Conservation (phyloP, 2,329 filamentous ascomycete genomes). For the Clonostachys chloroleuca region DNA sequence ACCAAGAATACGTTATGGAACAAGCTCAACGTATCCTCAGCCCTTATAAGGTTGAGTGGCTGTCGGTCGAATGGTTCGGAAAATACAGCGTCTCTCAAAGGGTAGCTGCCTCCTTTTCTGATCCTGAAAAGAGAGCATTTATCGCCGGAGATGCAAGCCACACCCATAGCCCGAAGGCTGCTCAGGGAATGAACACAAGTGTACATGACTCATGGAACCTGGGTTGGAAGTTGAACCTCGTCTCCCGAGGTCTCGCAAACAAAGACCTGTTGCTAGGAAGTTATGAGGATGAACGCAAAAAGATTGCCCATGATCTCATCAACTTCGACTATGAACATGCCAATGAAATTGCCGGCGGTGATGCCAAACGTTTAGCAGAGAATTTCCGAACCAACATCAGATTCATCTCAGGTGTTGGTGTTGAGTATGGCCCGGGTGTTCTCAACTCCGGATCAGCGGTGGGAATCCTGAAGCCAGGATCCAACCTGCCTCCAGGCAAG, state of each 20-base stretch:
- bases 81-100: conserved; percentile 69
- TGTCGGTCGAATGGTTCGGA: conserved; percentile 65
- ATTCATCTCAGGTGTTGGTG: conserved; percentile 70
- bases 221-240: conserved; percentile 45
- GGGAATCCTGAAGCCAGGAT: conserved; percentile 48
- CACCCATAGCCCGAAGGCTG: conserved; percentile 68
- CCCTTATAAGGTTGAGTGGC: conserved; percentile 53
- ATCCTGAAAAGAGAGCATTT: conserved; percentile 60
- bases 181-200: conserved; percentile 62
- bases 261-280: conserved; percentile 50
- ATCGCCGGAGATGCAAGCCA: conserved; percentile 68
- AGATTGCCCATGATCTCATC: conserved; percentile 56
- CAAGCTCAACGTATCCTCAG: conserved; percentile 57
- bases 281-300: conserved; percentile 59
- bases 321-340: conserved; percentile 56
- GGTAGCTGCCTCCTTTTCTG: conserved; percentile 65
- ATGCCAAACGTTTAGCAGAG: conserved; percentile 56
- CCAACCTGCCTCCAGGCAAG: conserved; percentile 60
- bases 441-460: conserved; percentile 38
- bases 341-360: conserved; percentile 55
- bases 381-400: conserved; percentile 69
- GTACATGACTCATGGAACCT: conserved; percentile 61
- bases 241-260: conserved; percentile 46
- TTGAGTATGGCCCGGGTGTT: conserved; percentile 49
- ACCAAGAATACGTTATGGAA: conserved; percentile 67